Base-by-base conservation (phyloP, 106 monocot species). In the Phalaenopsis aphrodite region DNA sequence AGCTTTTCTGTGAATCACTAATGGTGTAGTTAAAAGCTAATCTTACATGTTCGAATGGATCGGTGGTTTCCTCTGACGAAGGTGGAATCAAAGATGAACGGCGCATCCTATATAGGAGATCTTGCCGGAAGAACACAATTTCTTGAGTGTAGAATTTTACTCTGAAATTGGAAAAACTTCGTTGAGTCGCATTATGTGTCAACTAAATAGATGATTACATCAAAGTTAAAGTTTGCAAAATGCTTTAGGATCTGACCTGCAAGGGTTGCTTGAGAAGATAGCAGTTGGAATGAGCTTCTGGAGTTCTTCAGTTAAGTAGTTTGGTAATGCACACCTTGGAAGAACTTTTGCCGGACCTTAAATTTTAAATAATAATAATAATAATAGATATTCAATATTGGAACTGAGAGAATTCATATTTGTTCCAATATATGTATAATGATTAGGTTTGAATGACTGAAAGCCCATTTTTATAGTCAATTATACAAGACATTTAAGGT, bases 81-180 rank as follows among this genome's bases (percentile, higher is more conserved):
- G 92, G 98, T 48, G 98, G 92, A 72, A 98, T 91, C 55, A 98
- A 83, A 83, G 80, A 94, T 8, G 90, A 91, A 0, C 94, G 88
- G 2, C 92, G 87, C 98, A 98, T 98, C 77, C 88, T 85, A 55
- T 98, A 94, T 17, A 98, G 89, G 5, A 94, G 86, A 87, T 98
- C 98, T 85, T 98, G 89, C 18, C 92, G 90, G 71, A 92, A 98
- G 69, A 98, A 89, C 77, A 94, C 92, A 75, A 98, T 98, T 86
- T 98, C 98, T 87, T 98, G 98, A 16, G 91, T 91, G 79, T 92
- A 94, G 75, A 94, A 98, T 78, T 94, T 97, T 41, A 94, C 77
- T 73, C 95, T 95, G 85, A 17, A 78, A 77, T 84, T 83, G 4
- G 72, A 7, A 77, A 71, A 61, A 61, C 52, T 52, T 52, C 52